Evolutionary conservation across 2,329 filamentous ascomycete genomes (phyloP).

Genomic region (Knufia fluminis): DNA sequence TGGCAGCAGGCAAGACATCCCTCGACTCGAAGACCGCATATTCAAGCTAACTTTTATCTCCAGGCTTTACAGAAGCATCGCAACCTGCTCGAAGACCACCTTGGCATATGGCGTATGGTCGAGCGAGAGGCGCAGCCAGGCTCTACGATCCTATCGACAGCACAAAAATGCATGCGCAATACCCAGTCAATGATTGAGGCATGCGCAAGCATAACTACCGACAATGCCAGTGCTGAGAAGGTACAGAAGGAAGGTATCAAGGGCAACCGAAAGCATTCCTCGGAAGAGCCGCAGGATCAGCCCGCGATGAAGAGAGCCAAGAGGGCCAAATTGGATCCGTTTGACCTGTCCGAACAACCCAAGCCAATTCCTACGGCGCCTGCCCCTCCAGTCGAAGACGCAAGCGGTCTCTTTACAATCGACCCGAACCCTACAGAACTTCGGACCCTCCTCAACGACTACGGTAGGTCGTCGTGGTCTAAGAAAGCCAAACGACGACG

Average conservation of each 20-base stretch:
- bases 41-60: not conserved
- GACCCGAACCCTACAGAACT: slow-evolving; percentile 20
- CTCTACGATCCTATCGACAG: not conserved
- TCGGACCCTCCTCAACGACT: slow-evolving; percentile 7
- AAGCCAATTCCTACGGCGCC: not conserved
- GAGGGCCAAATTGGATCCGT: not conserved
- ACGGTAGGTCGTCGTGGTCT: not conserved
- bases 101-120: not conserved
- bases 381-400: slow-evolving; percentile 13
- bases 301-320: not conserved
- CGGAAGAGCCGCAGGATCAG: not conserved
- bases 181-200: slow-evolving; percentile 3
- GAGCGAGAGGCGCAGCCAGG: not conserved
- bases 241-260: slow-evolving; percentile 4
- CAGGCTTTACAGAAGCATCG: slow-evolving; percentile 4
- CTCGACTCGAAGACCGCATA: not conserved
- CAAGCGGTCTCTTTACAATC: slow-evolving; percentile 21
- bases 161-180: slow-evolving; percentile 1
- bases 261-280: not conserved
- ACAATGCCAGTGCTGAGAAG: not conserved
- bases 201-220: not conserved
- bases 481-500: slow-evolving; percentile 14
- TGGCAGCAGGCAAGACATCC: slow-evolving; percentile 1
- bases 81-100: slow-evolving; percentile 5
- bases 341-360: not conserved